Evolutionary conservation across 2,329 filamentous ascomycete species (phyloP).

Genomic region (Septoria linicola): DNA sequence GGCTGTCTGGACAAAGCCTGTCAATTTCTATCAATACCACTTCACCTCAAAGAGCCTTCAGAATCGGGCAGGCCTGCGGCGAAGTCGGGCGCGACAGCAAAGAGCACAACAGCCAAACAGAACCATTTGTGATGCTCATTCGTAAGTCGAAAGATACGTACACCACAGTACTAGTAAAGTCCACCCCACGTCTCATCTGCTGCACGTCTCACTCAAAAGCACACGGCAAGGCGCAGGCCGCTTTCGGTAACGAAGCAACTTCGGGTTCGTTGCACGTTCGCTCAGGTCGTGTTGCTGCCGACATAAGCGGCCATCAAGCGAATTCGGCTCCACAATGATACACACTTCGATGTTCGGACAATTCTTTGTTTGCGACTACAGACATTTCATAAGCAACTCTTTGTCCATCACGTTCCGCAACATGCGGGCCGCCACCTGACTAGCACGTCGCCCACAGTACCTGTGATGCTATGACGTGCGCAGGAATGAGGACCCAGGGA

Average conservation of each 20-base stretch:
- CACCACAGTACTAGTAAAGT: not conserved
- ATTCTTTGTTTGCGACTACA: slow-evolving; percentile 3
- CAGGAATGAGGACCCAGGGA: slow-evolving; percentile 6
- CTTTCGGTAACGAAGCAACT: slow-evolving; percentile 4
- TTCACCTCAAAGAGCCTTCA: slow-evolving; percentile 3
- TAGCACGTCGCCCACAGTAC: not conserved
- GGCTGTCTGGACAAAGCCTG: too few species aligned
- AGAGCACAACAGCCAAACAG: slow-evolving; percentile 12
- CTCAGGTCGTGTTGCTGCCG: not conserved
- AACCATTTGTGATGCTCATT: slow-evolving; percentile 8
- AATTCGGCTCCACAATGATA: not conserved
- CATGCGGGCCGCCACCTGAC: not conserved
- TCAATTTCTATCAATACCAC: not conserved
- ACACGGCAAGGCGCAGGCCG: not conserved
- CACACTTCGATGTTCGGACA: not conserved
- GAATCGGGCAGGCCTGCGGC: not conserved
- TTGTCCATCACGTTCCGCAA: not conserved
- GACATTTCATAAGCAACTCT: not conserved
- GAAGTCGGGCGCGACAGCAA: slow-evolving; percentile 6
- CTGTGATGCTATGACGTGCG: slow-evolving; percentile 6
- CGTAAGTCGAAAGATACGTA: slow-evolving; percentile 9
- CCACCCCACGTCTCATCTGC: slow-evolving; percentile 4
- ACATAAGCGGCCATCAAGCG: too few species aligned
- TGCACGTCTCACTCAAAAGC: slow-evolving; percentile 1
- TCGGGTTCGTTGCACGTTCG: not conserved